Conservation (phyloP, 352 stramenopile genomes). For the Phytophthora pini region DNA sequence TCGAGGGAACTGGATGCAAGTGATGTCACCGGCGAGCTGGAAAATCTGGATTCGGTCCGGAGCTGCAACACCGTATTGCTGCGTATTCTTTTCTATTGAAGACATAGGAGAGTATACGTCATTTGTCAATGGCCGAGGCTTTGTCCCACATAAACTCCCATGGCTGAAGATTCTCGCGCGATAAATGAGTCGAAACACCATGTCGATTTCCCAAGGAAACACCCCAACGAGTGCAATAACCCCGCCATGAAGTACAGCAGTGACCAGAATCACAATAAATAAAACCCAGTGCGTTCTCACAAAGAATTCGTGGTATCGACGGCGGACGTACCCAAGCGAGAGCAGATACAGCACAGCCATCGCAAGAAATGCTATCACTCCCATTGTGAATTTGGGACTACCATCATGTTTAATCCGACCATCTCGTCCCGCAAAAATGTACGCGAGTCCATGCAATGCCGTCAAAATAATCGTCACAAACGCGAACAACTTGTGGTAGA, state of each 20-base stretch:
- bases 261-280: slow-evolving; percentile 46
- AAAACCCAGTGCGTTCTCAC: slow-evolving; percentile 55
- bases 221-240: slow-evolving; percentile 33
- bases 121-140: background rate
- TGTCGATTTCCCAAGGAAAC: slow-evolving; percentile 38
- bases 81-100: background rate
- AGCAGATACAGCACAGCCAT: slow-evolving; percentile 37
- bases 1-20: slow-evolving; percentile 48
- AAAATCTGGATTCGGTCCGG: slow-evolving; percentile 19
- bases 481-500: slow-evolving; percentile 58
- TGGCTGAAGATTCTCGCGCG: slow-evolving; percentile 20
- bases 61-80: slow-evolving; percentile 23
- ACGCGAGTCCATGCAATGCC: slow-evolving; percentile 40
- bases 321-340: slow-evolving; percentile 42
- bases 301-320: slow-evolving; percentile 55
- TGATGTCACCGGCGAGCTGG: slow-evolving; percentile 30
- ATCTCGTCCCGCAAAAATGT: slow-evolving; percentile 25
- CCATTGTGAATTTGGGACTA: slow-evolving; percentile 11
- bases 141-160: slow-evolving; percentile 15
- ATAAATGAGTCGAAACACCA: slow-evolving; percentile 45
- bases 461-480: slow-evolving; percentile 41
- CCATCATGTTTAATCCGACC: background rate
- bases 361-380: slow-evolving; percentile 33
- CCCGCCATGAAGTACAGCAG: slow-evolving; percentile 44
- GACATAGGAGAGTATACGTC: slow-evolving; percentile 1